Percentiles rank a stretch among this genome's conserved stretches.
Conservation (phyloP, 1,139 yeast genomes). For the Schwanniomyces etchellsii region DNA sequence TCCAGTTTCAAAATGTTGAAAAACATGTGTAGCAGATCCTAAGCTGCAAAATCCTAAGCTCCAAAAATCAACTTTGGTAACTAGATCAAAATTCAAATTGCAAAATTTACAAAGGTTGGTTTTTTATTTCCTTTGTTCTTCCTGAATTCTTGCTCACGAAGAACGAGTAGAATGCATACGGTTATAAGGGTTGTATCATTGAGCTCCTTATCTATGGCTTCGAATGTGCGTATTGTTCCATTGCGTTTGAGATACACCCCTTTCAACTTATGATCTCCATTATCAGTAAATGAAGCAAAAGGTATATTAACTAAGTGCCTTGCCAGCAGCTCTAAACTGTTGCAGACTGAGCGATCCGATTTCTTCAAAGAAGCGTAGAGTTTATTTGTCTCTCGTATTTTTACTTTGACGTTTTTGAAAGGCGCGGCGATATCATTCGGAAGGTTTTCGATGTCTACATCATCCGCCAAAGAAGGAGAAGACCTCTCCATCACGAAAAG, state of each 20-base stretch:
- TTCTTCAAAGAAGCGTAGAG: conserved; percentile 11
- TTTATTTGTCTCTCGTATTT: conserved; percentile 8
- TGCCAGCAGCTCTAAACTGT: conserved; percentile 7
- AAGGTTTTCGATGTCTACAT: conserved; percentile 8
- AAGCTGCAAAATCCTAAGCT: too few species aligned
- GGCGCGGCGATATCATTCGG: conserved; percentile 4
- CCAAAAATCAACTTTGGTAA: too few species aligned
- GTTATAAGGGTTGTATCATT: conserved; percentile 22
- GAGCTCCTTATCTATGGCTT: conserved; percentile 10
- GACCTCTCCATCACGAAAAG: conserved; percentile 19
- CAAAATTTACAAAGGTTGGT: conserved; percentile 13
- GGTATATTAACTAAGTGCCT: conserved; percentile 23
- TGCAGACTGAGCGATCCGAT: conserved; percentile 11
- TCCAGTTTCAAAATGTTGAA: too few species aligned
- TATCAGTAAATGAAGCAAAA: conserved; percentile 26
- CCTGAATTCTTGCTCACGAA: conserved; percentile 34
- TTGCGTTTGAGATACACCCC: conserved; percentile 18
- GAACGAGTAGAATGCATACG: conserved; percentile 25
- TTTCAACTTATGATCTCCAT: conserved; percentile 19
- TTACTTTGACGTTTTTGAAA: conserved; percentile 11
- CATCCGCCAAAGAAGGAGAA: conserved; percentile 21
- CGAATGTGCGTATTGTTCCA: conserved; percentile 28
- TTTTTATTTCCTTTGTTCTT: conserved; percentile 32
- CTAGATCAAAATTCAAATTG: too few species aligned
- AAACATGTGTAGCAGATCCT: too few species aligned